These are phyloP conservation scores for Sphenostylis stenocarpa DNA, from an alignment of 306 rosid species.

Conservation along the genomic window DNA sequence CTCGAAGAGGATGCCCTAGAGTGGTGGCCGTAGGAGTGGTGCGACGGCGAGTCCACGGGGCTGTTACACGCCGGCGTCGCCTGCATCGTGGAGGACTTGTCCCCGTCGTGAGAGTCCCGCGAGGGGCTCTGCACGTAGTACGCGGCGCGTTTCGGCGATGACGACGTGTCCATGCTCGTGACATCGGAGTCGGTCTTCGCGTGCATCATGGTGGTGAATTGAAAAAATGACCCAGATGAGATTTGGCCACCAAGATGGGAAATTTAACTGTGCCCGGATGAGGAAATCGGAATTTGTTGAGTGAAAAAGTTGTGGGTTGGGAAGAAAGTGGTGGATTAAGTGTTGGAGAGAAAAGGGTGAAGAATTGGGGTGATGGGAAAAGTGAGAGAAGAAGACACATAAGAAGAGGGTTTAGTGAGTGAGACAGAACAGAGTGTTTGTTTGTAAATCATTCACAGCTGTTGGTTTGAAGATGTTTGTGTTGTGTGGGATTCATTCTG, in stretches of 20 bases:
- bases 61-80: constrained; percentile 56
- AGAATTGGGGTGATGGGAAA: background rate
- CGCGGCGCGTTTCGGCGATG: constrained; percentile 65
- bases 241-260: background rate
- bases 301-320: background rate
- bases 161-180: constrained; percentile 65
- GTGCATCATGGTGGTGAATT: constrained; percentile 47
- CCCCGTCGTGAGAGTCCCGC: constrained; percentile 77
- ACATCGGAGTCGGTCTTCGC: constrained; percentile 74
- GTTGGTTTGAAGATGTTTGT: background rate
- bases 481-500: background rate
- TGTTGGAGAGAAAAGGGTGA: background rate
- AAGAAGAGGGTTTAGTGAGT: background rate
- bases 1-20: constrained; percentile 72
- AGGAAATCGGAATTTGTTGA: background rate
- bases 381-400: background rate
- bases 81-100: constrained; percentile 46
- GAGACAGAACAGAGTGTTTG: background rate
- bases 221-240: background rate
- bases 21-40: constrained; percentile 65
- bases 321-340: background rate
- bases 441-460: background rate
- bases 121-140: constrained; percentile 85
- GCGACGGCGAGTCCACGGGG: constrained; percentile 73
- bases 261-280: constrained; percentile 32